phyloP scores from a whole-genome alignment of 1,139 yeast genomes.

The Candida neerlandica region DNA sequence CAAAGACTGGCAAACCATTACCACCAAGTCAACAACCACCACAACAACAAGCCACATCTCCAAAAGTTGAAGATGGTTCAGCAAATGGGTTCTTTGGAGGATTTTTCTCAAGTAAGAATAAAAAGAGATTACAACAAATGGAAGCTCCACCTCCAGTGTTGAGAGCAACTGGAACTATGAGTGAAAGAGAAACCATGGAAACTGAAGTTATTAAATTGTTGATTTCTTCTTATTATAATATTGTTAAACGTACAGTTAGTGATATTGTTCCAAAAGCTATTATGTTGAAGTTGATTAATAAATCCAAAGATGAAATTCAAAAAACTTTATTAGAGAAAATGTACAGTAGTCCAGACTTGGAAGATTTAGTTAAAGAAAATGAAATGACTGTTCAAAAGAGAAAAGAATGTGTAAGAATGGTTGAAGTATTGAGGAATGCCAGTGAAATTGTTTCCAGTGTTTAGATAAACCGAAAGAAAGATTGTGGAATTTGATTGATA shows the following conservation, averaged over 20 bases:
- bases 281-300: conserved; percentile 85
- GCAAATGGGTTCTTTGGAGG: conserved; percentile 89
- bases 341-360: conserved; percentile 75
- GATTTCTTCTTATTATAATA: conserved; percentile 85
- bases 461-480: conserved; percentile 23
- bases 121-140: conserved; percentile 92
- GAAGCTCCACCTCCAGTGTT: conserved; percentile 96
- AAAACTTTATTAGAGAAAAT: conserved; percentile 85
- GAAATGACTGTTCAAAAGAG: conserved; percentile 93
- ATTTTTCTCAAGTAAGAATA: conserved; percentile 88
- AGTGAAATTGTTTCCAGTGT: conserved; percentile 90
- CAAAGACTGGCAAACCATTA: conserved; percentile 86
- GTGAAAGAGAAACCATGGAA: conserved; percentile 94
- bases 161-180: conserved; percentile 92
- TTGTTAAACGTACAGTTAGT: conserved; percentile 91
- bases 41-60: conserved; percentile 21
- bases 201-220: conserved; percentile 94
- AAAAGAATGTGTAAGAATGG: conserved; percentile 93
- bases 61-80: conserved; percentile 37
- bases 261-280: conserved; percentile 95
- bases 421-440: conserved; percentile 85
- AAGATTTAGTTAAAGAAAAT: conserved; percentile 84
- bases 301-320: conserved; percentile 86
- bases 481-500: neutral
- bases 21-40: conserved; percentile 47